phyloP scores from a whole-genome alignment of 768 basidiomycete species.

The Pleurotus tuber-regium region DNA sequence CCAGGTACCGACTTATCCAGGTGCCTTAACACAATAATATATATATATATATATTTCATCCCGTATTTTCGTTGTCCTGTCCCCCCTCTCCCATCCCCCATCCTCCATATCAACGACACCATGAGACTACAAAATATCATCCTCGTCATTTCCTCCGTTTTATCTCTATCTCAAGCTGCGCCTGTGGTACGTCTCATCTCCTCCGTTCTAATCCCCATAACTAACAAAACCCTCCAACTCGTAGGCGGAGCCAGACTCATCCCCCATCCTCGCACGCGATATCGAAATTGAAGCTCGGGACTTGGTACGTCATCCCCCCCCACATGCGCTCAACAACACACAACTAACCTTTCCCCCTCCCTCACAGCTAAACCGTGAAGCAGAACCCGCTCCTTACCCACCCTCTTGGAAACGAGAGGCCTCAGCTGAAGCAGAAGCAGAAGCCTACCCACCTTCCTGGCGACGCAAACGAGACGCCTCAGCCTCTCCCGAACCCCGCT shows the following conservation, averaged over 20 bases:
- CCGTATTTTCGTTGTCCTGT: too few relatives aligned
- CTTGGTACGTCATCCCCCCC: not conserved
- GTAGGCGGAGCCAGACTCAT: constrained; percentile 7
- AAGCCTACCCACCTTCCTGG: not conserved
- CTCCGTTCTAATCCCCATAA: not conserved
- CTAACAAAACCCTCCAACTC: not conserved
- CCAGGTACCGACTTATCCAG: too few relatives aligned
- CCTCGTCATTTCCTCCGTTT: constrained; percentile 8
- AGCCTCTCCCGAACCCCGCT: not conserved
- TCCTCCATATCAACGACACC: not conserved
- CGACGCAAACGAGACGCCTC: not conserved
- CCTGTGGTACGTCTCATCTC: constrained; percentile 7
- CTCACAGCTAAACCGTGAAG: constrained; percentile 1
- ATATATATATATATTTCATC: too few relatives aligned
- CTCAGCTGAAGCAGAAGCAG: not conserved
- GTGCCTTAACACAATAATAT: too few relatives aligned
- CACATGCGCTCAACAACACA: not conserved
- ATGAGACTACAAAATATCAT: constrained; percentile 7
- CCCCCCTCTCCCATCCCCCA: not conserved
- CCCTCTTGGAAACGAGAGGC: constrained; percentile 6
- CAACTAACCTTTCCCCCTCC: too few relatives aligned
- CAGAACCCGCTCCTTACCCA: not conserved
- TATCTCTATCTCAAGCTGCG: constrained; percentile 5
- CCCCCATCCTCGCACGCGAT: constrained; percentile 1
- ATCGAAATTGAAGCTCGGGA: constrained; percentile 6